Evolutionary conservation across 345 rosid genomes (phyloP).

Genomic region (Gossypium arboreum): DNA sequence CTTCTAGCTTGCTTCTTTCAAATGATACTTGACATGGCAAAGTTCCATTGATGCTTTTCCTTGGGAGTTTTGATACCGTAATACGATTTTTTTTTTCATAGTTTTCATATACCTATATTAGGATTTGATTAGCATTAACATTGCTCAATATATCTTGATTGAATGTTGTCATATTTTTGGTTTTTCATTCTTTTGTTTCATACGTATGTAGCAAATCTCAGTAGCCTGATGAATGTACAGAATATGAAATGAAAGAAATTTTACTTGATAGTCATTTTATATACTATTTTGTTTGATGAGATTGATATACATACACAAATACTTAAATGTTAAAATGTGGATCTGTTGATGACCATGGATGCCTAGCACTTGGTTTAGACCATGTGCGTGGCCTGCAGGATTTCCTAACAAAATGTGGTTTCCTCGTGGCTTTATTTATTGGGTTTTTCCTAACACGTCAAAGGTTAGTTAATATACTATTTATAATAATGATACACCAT

Average conservation of each 20-base stretch:
- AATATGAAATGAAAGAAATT: conserved; percentile 4
- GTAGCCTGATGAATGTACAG: neutral
- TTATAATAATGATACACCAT: too few relatives aligned
- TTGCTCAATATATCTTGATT: neutral
- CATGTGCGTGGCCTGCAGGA: neutral
- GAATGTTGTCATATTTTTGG: neutral
- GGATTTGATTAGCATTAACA: neutral
- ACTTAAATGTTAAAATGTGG: neutral
- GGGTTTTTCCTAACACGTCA: too few relatives aligned
- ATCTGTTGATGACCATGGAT: neutral
- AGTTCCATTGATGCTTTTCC: neutral
- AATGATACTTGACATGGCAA: neutral
- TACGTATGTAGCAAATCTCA: neutral
- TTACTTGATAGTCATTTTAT: neutral
- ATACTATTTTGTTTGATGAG: neutral
- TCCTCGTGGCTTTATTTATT: neutral
- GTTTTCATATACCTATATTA: neutral
- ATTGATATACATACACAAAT: neutral
- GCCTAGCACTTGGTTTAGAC: neutral
- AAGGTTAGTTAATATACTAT: too few relatives aligned
- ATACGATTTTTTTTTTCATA: neutral
- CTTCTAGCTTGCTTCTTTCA: neutral
- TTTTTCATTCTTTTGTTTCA: neutral
- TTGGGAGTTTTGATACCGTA: neutral
- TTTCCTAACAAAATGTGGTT: neutral